A percentile compares a stretch with the other conserved stretches of the same genome.
phyloP scores from a whole-genome alignment of 495 filamentous ascomycete species.

The Podospora tetraspora region DNA sequence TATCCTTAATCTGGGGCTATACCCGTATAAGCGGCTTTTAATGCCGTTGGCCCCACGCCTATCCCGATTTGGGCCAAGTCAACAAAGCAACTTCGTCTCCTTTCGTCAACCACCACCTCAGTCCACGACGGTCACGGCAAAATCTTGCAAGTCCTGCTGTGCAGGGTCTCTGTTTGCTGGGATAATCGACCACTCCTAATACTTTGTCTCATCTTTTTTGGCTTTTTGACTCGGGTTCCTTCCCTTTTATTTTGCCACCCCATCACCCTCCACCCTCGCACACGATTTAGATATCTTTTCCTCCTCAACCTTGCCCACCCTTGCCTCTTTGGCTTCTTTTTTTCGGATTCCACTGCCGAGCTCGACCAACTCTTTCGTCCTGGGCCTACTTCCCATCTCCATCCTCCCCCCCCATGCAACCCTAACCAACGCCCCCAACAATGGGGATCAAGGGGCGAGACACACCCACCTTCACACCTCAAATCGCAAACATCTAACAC shows the following conservation, averaged over 20 bases:
- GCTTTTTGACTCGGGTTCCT: neutral
- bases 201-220: neutral
- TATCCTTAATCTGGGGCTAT: too few species aligned
- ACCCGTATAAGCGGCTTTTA: neutral
- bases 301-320: neutral
- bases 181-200: neutral
- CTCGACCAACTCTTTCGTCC: too few species aligned
- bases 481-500: neutral
- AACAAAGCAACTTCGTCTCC: neutral
- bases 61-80: neutral
- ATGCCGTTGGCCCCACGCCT: neutral
- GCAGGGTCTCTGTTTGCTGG: neutral
- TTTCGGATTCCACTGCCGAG: neutral
- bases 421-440: neutral
- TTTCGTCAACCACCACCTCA: neutral
- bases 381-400: neutral
- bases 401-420: neutral
- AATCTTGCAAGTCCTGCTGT: neutral
- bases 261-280: neutral
- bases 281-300: neutral
- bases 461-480: neutral
- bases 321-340: neutral
- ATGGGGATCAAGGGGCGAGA: slow-evolving; percentile 61
- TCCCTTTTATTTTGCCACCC: neutral
- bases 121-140: neutral